Evolutionary conservation across 192 early-diverging fungal species (phyloP).

Genomic region (Coemansia sp.): DNA sequence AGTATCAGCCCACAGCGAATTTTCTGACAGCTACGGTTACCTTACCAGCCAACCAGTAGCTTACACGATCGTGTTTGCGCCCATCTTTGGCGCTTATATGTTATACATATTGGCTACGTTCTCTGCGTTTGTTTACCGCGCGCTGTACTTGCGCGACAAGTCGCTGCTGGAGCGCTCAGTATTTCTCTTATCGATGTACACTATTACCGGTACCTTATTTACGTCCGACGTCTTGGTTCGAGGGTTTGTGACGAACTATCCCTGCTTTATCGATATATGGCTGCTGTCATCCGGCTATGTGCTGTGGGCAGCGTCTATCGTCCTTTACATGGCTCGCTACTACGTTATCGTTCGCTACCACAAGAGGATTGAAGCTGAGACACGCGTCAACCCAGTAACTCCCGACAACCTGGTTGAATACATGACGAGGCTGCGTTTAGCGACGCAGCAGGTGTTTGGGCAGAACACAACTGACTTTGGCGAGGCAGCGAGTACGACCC

Average conservation of each 20-base stretch:
- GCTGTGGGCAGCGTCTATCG: conserved; percentile 17
- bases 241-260: conserved; percentile 25
- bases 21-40: conserved; percentile 1
- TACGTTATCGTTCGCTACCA: conserved; percentile 18
- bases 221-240: conserved; percentile 11
- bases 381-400: conserved; percentile 32
- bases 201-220: conserved; percentile 8
- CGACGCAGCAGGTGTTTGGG: conserved; percentile 1
- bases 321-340: conserved; percentile 34
- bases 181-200: conserved; percentile 17
- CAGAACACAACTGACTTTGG: neutral
- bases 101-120: conserved; percentile 21
- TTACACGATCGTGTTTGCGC: conserved; percentile 18
- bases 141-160: conserved; percentile 23
- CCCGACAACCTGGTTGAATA: conserved; percentile 40
- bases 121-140: conserved; percentile 27
- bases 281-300: conserved; percentile 12
- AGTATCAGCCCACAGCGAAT: neutral
- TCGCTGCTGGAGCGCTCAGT: conserved; percentile 34
- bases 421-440: neutral
- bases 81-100: conserved; percentile 13
- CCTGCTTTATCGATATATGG: conserved; percentile 41
- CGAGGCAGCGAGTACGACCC: neutral
- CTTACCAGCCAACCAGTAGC: neutral
- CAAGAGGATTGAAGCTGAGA: conserved; percentile 13